A percentile compares a stretch with the other conserved stretches of the same genome.
phyloP scores from a whole-genome alignment of 768 basidiomycete genomes.

The Calocybe indica region DNA sequence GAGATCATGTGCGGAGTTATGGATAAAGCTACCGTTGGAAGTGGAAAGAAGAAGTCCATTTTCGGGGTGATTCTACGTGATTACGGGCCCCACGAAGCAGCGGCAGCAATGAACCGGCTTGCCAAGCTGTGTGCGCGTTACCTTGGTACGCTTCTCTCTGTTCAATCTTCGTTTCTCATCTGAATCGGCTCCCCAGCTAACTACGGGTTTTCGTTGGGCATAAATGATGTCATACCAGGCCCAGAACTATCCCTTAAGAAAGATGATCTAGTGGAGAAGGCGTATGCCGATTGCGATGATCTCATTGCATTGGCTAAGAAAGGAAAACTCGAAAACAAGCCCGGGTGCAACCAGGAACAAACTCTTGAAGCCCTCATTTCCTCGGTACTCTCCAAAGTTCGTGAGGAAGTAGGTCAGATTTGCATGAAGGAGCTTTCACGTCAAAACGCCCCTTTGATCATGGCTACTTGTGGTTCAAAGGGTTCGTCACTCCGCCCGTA shows the following conservation, averaged over 20 bases:
- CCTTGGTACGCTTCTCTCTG: conserved; percentile 51
- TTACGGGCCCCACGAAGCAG: conserved; percentile 93
- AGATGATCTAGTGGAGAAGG: conserved; percentile 78
- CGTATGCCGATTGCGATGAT: conserved; percentile 82
- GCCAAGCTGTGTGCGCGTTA: conserved; percentile 95
- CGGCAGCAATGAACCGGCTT: conserved; percentile 90
- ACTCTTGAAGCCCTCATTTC: conserved; percentile 97
- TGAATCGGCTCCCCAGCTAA: conserved; percentile 58
- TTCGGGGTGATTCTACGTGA: conserved; percentile 97
- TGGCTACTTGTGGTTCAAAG: conserved; percentile 99
- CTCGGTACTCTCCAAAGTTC: conserved; percentile 87
- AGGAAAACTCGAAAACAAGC: conserved; percentile 90
- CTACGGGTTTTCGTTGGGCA: conserved; percentile 95
- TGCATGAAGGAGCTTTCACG: conserved; percentile 98
- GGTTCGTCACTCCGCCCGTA: conserved; percentile 37
- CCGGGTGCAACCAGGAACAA: conserved; percentile 96
- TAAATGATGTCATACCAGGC: conserved; percentile 98
- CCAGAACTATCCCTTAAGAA: conserved; percentile 76
- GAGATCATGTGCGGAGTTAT: conserved; percentile 99
- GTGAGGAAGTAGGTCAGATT: conserved; percentile 93
- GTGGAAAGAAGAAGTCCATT: conserved; percentile 98
- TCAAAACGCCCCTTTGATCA: conserved; percentile 95
- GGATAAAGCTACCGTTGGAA: conserved; percentile 97
- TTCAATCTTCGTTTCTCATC: background rate
- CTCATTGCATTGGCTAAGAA: conserved; percentile 87